Percentiles rank a stretch among this genome's conserved stretches.
phyloP scores from a whole-genome alignment of 805 yeast genomes.

The Saturnispora bothae region DNA sequence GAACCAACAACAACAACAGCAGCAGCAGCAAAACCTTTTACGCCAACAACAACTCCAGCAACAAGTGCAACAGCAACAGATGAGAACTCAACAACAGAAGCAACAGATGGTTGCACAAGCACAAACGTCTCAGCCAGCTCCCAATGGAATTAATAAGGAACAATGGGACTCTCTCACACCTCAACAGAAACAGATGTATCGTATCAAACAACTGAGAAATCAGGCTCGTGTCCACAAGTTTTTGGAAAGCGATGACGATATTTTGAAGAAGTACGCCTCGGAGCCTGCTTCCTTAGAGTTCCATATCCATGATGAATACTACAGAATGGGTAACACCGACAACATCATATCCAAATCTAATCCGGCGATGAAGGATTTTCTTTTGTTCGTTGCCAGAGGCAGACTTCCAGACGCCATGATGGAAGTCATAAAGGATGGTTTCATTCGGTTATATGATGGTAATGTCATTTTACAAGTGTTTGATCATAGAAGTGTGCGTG shows the following conservation, averaged over 20 bases:
- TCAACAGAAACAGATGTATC: slow-evolving; percentile 33
- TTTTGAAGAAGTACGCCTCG: slow-evolving; percentile 65
- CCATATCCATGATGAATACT: slow-evolving; percentile 87
- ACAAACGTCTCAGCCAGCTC: slow-evolving; percentile 4
- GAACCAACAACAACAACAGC: slow-evolving; percentile 11
- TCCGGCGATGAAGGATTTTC: slow-evolving; percentile 67
- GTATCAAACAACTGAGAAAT: slow-evolving; percentile 32
- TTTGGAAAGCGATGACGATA: slow-evolving; percentile 60
- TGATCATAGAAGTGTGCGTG: slow-evolving; percentile 58
- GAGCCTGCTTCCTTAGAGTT: slow-evolving; percentile 76
- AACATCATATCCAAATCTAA: slow-evolving; percentile 75
- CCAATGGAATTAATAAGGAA: slow-evolving; percentile 14
- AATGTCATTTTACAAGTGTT: slow-evolving; percentile 76
- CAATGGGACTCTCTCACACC: slow-evolving; percentile 27
- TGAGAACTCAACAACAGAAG: background rate
- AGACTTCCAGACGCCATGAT: slow-evolving; percentile 82
- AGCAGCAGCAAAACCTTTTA: background rate
- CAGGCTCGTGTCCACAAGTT: slow-evolving; percentile 43
- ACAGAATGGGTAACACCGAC: slow-evolving; percentile 82
- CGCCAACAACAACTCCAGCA: slow-evolving; percentile 11
- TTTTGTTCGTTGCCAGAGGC: slow-evolving; percentile 69
- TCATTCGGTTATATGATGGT: slow-evolving; percentile 79
- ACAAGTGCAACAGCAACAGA: slow-evolving; percentile 10
- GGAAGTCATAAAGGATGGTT: slow-evolving; percentile 82
- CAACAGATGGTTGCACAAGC: background rate